A percentile compares a stretch with the other conserved stretches of the same genome.
Conservation (phyloP, 306 rosid genomes). For the Dalbergia cultrata region DNA sequence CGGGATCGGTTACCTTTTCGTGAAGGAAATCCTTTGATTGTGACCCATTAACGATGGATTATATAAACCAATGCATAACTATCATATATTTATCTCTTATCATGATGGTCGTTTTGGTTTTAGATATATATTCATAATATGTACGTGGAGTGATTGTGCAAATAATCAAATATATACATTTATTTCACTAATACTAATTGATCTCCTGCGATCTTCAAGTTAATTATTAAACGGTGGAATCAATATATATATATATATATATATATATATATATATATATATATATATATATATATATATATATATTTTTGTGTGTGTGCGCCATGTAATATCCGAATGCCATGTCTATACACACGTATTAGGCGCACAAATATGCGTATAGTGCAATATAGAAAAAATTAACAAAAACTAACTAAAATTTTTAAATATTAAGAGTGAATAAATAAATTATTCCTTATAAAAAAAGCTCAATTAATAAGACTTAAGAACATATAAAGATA, state of each 20-base stretch:
- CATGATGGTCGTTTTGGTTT: neutral
- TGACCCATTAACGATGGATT: constrained; percentile 51
- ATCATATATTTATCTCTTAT: constrained; percentile 19
- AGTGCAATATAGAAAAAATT: no score
- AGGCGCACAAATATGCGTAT: no score
- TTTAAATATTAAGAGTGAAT: no score
- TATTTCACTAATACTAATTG: neutral
- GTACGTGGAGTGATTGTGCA: neutral
- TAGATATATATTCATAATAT: neutral
- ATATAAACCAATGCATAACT: constrained; percentile 36
- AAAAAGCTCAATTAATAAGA: no score
- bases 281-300: no score
- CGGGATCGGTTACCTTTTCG: constrained; percentile 46
- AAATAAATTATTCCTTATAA: no score
- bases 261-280: no score
- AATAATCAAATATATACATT: neutral
- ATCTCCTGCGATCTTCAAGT: constrained; percentile 22
- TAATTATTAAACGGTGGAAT: constrained; percentile 30
- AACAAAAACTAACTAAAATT: no score
- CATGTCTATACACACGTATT: no score
- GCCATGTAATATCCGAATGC: no score
- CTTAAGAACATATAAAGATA: no score
- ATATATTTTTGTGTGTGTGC: no score
- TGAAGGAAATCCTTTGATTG: constrained; percentile 51
- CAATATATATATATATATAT: neutral